Conservation (phyloP, 2,329 filamentous ascomycete species). For the Ceratocystis eucalypticola region DNA sequence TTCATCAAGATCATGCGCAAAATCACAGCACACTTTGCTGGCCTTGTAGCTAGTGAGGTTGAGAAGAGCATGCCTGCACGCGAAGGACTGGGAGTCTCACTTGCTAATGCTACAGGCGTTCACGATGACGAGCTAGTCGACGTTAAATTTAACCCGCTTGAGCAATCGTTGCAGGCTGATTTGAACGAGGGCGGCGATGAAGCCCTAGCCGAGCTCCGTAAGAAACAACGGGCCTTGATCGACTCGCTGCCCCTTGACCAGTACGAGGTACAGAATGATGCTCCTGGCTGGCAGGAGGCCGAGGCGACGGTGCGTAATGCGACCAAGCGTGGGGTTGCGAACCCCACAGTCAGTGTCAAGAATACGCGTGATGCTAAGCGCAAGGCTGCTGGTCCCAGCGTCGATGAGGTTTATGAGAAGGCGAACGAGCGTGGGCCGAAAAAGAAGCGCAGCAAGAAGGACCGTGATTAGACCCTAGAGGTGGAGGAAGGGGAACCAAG, state of each 20-base stretch:
- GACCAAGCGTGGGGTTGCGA: slow-evolving; percentile 43
- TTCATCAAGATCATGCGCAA: slow-evolving; percentile 95
- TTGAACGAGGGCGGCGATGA: slow-evolving; percentile 72
- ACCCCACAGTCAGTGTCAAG: slow-evolving; percentile 69
- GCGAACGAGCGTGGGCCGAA: slow-evolving; percentile 36
- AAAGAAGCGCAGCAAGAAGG: slow-evolving; percentile 40
- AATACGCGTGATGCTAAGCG: slow-evolving; percentile 48
- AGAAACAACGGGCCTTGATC: slow-evolving; percentile 77
- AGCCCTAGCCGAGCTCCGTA: slow-evolving; percentile 53
- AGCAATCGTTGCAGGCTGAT: slow-evolving; percentile 62
- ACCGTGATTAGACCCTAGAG: slow-evolving; percentile 5
- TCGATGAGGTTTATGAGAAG: slow-evolving; percentile 46
- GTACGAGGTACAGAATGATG: slow-evolving; percentile 51
- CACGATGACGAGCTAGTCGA: slow-evolving; percentile 57
- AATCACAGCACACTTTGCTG: slow-evolving; percentile 63
- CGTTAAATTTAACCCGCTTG: slow-evolving; percentile 55
- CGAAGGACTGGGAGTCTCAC: slow-evolving; percentile 43
- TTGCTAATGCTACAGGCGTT: slow-evolving; percentile 46
- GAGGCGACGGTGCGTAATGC: slow-evolving; percentile 60
- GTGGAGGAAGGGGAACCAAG: neutral
- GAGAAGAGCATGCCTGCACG: slow-evolving; percentile 50
- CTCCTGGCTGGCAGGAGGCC: slow-evolving; percentile 50
- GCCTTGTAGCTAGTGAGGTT: slow-evolving; percentile 60
- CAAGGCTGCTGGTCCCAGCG: slow-evolving; percentile 47
- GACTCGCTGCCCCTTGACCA: slow-evolving; percentile 80